Percentiles rank a stretch among this genome's conserved stretches.
Conservation (phyloP, 2,329 filamentous ascomycete species). For the Pseudonectria buxi region DNA sequence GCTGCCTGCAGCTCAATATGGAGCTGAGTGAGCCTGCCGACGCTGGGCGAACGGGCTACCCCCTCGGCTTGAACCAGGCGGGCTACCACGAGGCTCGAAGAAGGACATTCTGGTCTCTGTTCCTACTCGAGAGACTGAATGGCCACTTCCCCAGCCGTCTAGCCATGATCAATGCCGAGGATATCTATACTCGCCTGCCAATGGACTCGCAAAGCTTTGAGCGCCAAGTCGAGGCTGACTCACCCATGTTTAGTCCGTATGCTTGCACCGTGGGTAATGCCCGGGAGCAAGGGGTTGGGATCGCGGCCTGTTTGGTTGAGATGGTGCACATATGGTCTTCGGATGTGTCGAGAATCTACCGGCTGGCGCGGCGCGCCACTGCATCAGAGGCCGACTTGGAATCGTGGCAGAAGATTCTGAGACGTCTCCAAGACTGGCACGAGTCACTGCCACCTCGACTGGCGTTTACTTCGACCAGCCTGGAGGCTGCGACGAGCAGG, state of each 20-base stretch:
- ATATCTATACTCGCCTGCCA: slow-evolving; percentile 62
- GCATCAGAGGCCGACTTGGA: slow-evolving; percentile 21
- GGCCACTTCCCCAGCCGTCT: slow-evolving; percentile 48
- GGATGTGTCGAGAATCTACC: slow-evolving; percentile 52
- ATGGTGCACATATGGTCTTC: slow-evolving; percentile 60
- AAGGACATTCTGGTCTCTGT: slow-evolving; percentile 66
- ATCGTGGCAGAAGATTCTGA: slow-evolving; percentile 40
- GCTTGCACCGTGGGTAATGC: slow-evolving; percentile 15
- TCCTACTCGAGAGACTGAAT: slow-evolving; percentile 62
- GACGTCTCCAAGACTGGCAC: slow-evolving; percentile 52
- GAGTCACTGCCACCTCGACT: slow-evolving; percentile 48
- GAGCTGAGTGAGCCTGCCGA: slow-evolving; percentile 48
- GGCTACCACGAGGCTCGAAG: slow-evolving; percentile 60
- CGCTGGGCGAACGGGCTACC: slow-evolving; percentile 32
- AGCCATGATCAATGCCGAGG: slow-evolving; percentile 53
- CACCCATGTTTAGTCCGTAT: slow-evolving; percentile 55
- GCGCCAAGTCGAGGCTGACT: slow-evolving; percentile 46
- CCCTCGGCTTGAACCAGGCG: slow-evolving; percentile 50
- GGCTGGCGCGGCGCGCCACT: slow-evolving; percentile 24
- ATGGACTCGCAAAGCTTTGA: slow-evolving; percentile 57
- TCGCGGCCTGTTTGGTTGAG: slow-evolving; percentile 55
- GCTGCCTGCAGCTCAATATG: slow-evolving; percentile 55
- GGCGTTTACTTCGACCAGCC: slow-evolving; percentile 47
- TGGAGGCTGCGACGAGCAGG: slow-evolving; percentile 48
- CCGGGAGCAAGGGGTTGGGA: slow-evolving; percentile 31